Base-by-base conservation (phyloP, 768 basidiomycete genomes). In the Suillus subaureus region DNA sequence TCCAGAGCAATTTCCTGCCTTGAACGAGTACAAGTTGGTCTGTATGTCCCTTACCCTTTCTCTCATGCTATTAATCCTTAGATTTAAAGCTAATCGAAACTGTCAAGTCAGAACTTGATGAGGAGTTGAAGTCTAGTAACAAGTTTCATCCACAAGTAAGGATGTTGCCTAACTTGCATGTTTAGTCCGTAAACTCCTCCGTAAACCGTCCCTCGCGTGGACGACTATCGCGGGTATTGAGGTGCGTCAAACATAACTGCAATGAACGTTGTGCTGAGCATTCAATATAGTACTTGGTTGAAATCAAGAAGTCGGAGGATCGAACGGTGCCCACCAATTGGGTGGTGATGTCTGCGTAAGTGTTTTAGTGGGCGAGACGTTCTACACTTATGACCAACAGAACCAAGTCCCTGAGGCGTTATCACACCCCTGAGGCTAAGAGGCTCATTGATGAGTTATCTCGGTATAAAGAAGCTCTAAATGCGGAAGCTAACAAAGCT, bases 151-250 rank as follows among this genome's bases (percentile, higher is more conserved):
- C 3, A 58, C 51, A 16, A 28, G n/a, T 62, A 9, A 21, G 28
- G 26, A 21, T 56, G 28, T 54, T 21, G 63, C 37, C 63, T 70
- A 47, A 69, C 54, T 18, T 33, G 12, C 55, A 13, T 64, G 52
- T 21, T 26, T 64, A 93, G 91, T 94, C 58, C 84, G 95, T 21
- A 93, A 88, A 73, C 69, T 84, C 12, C 73, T 98, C 33, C 88
- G 84, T 69, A 85, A 89, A 72, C 94, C 94, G 0, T 87, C 87
- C 11, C 79, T 96, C 28, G 79, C 89, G 62, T 99, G 88, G 83
- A 83, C 84, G 3, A 85, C 82, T 6, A 82, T 89, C 15, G 78
- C 82, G 0, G 89, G 86, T 0, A 89, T 90, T 63, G 94, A 95
- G 75, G 94, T 93, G 69, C 64, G 79, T 64, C 12, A 21, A 35